Evolutionary conservation across 768 basidiomycete species (phyloP), one percentile per base, ranked within the genome.

Genomic region (Trametes coccinea): DNA sequence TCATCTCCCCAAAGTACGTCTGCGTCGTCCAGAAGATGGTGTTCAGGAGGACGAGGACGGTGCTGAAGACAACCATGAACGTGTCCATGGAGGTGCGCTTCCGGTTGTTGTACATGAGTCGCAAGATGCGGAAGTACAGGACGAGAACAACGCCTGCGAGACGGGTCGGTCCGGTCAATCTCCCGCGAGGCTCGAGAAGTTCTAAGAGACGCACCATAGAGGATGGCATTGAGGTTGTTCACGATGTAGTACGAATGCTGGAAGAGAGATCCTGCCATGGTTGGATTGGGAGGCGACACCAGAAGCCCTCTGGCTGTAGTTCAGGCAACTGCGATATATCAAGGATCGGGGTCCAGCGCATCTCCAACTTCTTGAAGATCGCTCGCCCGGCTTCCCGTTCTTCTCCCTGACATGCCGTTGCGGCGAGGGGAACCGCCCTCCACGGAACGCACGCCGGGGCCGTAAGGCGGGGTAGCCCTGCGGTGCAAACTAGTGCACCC

Each of bases 261-360:
- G 46, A 64, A 67, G 13, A 67, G 52, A 22, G 54, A 52, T 4
- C 39, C 47, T n/a, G 39, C 13, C 57, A 54, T 63, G 29, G 17
- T 30, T 29, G 31, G 14, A 11, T 60, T 45, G 9, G 22, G 53
- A 76, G 50, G 33, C 63, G 41, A 6, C 53, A 62, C 48, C 75
- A 70, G 61, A 77, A 79, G 16, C 66, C 72, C 6, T 67, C 67
- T 3, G 73, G 70, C 0, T 79, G 79, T 37, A 11, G 34, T 11
- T 5, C 5, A 37, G 34, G 34, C 6, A 37, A 6, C 6, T 37
- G 34, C 5, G 34, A 37, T 11, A 37, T 37, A 6, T 6, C 5
- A 37, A 37, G 34, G 34, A 37, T 37, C 34, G 22, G 22, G 22
- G 22, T 37, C 34, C 6, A 37, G 34, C 34, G 34, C 34, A 37